phyloP scores from a whole-genome alignment of 2,329 filamentous ascomycete genomes.

The Colletotrichum limetticola region DNA sequence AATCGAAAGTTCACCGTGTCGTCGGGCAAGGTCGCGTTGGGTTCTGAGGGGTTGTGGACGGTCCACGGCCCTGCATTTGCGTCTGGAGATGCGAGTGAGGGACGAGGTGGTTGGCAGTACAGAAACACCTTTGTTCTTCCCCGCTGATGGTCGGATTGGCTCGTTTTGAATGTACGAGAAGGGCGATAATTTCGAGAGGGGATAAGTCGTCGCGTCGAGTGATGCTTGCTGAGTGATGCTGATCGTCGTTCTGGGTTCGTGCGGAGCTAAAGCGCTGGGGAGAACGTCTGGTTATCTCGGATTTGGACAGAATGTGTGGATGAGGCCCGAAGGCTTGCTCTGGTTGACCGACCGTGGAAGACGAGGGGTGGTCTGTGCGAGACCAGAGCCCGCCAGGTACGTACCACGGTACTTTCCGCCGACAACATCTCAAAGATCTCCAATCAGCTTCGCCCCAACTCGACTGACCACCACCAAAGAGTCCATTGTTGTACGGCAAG shows the following conservation, averaged over 20 bases:
- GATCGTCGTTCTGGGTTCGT: conserved; percentile 11
- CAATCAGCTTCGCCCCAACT: conserved; percentile 36
- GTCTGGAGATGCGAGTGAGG: conserved; percentile 15
- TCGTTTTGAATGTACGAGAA: neutral
- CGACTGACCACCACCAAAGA: conserved; percentile 26
- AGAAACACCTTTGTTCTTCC: conserved; percentile 29
- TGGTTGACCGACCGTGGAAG: conserved; percentile 13
- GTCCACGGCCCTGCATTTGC: conserved; percentile 35
- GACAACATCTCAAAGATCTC: conserved; percentile 31
- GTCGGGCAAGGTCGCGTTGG: conserved; percentile 11
- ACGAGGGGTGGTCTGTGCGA: conserved; percentile 32
- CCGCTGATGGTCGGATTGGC: conserved; percentile 22
- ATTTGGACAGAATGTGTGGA: conserved; percentile 35
- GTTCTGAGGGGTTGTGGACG: conserved; percentile 24
- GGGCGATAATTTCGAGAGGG: neutral
- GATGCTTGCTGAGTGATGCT: conserved; percentile 4
- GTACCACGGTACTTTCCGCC: conserved; percentile 36
- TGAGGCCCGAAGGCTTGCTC: conserved; percentile 30
- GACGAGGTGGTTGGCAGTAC: conserved; percentile 14
- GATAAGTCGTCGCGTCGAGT: conserved; percentile 7
- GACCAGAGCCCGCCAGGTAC: conserved; percentile 5
- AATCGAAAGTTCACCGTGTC: neutral
- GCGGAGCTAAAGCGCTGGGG: conserved; percentile 25
- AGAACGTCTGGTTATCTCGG: conserved; percentile 25
- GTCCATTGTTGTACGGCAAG: conserved; percentile 29